Percentiles rank a stretch among this genome's conserved stretches.
Conservation (phyloP, 2,329 filamentous ascomycete genomes). For the Chrysoporthe deuterocubensis region DNA sequence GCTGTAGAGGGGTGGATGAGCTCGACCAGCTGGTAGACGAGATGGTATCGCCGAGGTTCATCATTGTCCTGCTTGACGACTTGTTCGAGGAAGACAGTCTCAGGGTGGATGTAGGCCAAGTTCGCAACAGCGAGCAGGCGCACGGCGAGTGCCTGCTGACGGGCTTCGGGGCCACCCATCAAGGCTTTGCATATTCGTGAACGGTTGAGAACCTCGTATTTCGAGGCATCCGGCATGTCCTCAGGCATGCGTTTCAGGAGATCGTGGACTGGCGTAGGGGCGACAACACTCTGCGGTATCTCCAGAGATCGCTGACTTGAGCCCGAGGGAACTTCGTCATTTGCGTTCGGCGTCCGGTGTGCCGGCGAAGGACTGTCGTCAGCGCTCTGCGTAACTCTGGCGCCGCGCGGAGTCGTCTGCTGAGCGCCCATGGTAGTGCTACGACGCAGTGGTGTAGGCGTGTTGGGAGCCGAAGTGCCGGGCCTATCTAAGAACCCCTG, state of each 20-base stretch:
- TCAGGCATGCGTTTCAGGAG: conserved; percentile 59
- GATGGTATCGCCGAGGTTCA: conserved; percentile 84
- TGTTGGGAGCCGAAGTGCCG: conserved; percentile 60
- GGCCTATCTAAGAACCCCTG: conserved; percentile 30
- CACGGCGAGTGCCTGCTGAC: conserved; percentile 78
- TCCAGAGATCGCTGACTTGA: conserved; percentile 65
- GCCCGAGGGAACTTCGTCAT: conserved; percentile 45
- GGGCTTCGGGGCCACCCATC: conserved; percentile 63
- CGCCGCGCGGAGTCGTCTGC: conserved; percentile 49
- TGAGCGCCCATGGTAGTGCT: conserved; percentile 60
- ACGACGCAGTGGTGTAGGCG: conserved; percentile 76
- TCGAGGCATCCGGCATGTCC: conserved; percentile 72
- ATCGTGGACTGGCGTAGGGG: conserved; percentile 57
- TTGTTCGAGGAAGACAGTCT: conserved; percentile 82
- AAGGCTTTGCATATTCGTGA: conserved; percentile 84
- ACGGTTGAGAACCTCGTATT: conserved; percentile 85
- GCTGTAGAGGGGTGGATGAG: conserved; percentile 82
- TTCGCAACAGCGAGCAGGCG: conserved; percentile 89
- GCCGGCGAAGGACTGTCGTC: conserved; percentile 55
- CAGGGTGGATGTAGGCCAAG: conserved; percentile 84
- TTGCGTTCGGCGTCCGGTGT: conserved; percentile 44
- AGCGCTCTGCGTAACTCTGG: conserved; percentile 36
- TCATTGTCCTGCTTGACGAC: conserved; percentile 87
- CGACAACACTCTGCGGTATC: conserved; percentile 61
- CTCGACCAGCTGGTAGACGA: conserved; percentile 91